Conservation (phyloP, 768 basidiomycete genomes). For the Termitomyces sp. region DNA sequence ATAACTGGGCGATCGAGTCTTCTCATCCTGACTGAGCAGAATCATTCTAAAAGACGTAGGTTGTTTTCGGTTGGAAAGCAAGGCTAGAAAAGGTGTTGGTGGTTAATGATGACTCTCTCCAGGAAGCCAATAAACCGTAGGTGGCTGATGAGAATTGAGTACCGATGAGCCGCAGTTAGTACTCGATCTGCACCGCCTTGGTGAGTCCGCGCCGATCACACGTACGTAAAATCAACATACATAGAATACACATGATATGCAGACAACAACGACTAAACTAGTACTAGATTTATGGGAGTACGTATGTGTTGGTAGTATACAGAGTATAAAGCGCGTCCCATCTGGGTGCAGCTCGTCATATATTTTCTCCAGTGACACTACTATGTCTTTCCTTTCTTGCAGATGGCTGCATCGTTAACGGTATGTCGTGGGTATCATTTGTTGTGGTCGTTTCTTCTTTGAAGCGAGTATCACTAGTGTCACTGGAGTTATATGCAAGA, state of each 20-base stretch:
- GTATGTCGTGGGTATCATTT: conserved; percentile 43
- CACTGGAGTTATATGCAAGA: conserved; percentile 20
- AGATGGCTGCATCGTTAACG: conserved; percentile 65
- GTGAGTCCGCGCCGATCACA: neutral
- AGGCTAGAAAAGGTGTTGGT: neutral
- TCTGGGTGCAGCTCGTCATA: conserved; percentile 8
- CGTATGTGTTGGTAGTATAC: neutral
- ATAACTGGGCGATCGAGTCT: conserved; percentile 4
- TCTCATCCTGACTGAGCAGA: conserved; percentile 10
- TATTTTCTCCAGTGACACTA: conserved; percentile 37
- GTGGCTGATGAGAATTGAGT: neutral
- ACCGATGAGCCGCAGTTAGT: neutral
- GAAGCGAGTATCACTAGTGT: conserved; percentile 25
- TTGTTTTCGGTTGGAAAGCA: neutral
- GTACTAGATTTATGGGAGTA: conserved; percentile 1
- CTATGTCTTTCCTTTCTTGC: conserved; percentile 47
- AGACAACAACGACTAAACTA: neutral
- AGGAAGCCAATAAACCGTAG: too few relatives aligned
- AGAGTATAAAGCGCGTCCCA: conserved; percentile 1
- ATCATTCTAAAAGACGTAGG: conserved; percentile 7
- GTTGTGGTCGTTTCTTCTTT: conserved; percentile 16
- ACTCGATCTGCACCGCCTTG: conserved; percentile 11
- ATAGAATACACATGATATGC: neutral
- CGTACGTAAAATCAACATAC: neutral
- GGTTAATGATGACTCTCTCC: too few relatives aligned